A percentile compares a stretch with the other conserved stretches of the same genome.
phyloP scores from a whole-genome alignment of 306 rosid species.

The Glycyrrhiza uralensis region DNA sequence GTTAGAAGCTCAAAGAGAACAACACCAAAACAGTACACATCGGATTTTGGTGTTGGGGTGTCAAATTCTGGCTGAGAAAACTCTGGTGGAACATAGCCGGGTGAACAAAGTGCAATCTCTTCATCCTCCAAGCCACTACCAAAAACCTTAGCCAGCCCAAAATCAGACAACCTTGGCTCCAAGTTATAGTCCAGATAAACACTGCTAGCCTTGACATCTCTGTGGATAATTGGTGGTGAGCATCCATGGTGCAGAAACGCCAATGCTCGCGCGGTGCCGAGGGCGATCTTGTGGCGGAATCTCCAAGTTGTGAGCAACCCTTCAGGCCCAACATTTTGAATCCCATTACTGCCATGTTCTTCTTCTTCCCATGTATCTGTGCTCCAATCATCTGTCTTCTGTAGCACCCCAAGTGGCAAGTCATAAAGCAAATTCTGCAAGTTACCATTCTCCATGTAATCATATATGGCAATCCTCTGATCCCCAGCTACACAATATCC shows the following conservation, averaged over 20 bases:
- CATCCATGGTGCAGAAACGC: conserved; percentile 99
- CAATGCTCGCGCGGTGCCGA: conserved; percentile 87
- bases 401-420: conserved; percentile 90
- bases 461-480: conserved; percentile 93
- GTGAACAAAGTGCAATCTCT: conserved; percentile 69
- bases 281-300: conserved; percentile 88
- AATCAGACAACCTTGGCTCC: conserved; percentile 94
- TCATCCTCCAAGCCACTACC: conserved; percentile 81
- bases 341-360: conserved; percentile 50
- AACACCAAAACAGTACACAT: conserved; percentile 92
- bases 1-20: conserved; percentile 83
- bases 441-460: conserved; percentile 98
- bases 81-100: conserved; percentile 91
- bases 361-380: conserved; percentile 92
- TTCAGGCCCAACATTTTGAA: conserved; percentile 77
- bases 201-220: conserved; percentile 91
- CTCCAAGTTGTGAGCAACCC: conserved; percentile 79
- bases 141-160: conserved; percentile 85
- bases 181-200: conserved; percentile 83
- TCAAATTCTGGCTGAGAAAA: conserved; percentile 57
- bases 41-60: conserved; percentile 77
- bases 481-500: conserved; percentile 99
- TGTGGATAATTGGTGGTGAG: conserved; percentile 89
- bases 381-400: conserved; percentile 90
- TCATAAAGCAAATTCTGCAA: conserved; percentile 91